A percentile compares a stretch with the other conserved stretches of the same genome.
Evolutionary conservation across 257 asterid genomes (phyloP).

Genomic region (Petrea volubilis): DNA sequence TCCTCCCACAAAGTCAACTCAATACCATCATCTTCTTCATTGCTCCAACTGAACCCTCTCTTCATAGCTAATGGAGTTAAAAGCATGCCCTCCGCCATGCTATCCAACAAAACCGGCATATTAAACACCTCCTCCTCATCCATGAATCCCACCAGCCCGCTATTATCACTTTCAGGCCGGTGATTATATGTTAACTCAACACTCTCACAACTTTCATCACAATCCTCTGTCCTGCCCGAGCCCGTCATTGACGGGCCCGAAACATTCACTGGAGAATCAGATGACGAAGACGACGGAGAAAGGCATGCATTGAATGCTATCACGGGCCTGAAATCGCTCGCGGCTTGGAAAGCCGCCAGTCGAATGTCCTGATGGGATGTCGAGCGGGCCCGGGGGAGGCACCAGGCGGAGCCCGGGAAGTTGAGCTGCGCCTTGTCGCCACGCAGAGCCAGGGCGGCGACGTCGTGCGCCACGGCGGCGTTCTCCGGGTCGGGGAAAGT

Average conservation of each 20-base stretch:
- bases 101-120: constrained; percentile 64
- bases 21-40: constrained; percentile 25
- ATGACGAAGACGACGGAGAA: background rate
- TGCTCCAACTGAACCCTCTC: constrained; percentile 56
- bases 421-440: constrained; percentile 39
- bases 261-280: background rate
- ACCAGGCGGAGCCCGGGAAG: constrained; percentile 31
- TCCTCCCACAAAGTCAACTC: constrained; percentile 55
- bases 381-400: constrained; percentile 38
- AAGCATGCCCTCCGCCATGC: constrained; percentile 89
- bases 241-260: background rate
- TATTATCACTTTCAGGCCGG: background rate
- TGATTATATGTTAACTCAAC: background rate
- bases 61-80: constrained; percentile 74
- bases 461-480: constrained; percentile 65
- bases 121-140: constrained; percentile 78
- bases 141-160: constrained; percentile 12
- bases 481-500: constrained; percentile 49
- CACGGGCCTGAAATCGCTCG: constrained; percentile 23
- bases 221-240: background rate
- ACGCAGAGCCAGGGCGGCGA: constrained; percentile 50
- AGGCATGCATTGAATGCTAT: background rate
- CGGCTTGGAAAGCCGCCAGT: constrained; percentile 36
- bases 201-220: too few species aligned
- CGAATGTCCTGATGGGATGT: constrained; percentile 41